phyloP scores from a whole-genome alignment of 1,284 basidiomycete genomes.

The Apiotrichum gamsii region DNA sequence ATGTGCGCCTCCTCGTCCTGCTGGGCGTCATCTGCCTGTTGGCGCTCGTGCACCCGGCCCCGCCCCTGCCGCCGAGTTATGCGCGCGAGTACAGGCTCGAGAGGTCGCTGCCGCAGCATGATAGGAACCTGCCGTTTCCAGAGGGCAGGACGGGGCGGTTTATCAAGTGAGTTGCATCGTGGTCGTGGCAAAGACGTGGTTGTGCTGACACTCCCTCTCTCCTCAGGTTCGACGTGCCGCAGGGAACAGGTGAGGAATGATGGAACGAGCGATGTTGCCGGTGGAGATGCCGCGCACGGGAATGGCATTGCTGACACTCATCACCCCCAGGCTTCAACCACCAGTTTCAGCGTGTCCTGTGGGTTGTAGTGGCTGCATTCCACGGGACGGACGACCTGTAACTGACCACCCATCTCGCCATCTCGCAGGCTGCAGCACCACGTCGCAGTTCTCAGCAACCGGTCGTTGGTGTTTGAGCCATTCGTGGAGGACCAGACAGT shows the following conservation, averaged over 20 bases:
- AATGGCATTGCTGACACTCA: background rate
- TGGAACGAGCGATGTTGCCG: no score
- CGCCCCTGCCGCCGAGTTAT: conserved; percentile 41
- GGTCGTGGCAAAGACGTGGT: no score
- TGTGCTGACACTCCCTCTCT: background rate
- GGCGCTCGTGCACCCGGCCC: conserved; percentile 17
- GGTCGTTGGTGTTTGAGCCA: conserved; percentile 41
- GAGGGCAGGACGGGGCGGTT: conserved; percentile 32
- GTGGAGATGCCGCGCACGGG: no score
- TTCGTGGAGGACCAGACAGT: conserved; percentile 37
- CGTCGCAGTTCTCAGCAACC: conserved; percentile 36
- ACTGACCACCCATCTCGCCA: no score
- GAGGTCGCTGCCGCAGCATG: conserved; percentile 19
- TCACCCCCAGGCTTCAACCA: conserved; percentile 34
- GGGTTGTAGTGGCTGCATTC: background rate
- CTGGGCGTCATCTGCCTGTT: background rate
- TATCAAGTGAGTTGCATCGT: conserved; percentile 42
- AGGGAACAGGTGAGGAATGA: conserved; percentile 30
- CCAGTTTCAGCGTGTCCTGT: conserved; percentile 30
- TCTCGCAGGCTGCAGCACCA: conserved; percentile 42
- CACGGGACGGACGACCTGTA: no score
- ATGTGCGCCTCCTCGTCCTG: background rate
- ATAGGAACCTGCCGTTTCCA: conserved; percentile 15
- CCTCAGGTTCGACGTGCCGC: conserved; percentile 39
- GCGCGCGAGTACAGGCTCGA: conserved; percentile 18